Evolutionary conservation across 1,284 basidiomycete species (phyloP).

Genomic region (Trametes polyzona): DNA sequence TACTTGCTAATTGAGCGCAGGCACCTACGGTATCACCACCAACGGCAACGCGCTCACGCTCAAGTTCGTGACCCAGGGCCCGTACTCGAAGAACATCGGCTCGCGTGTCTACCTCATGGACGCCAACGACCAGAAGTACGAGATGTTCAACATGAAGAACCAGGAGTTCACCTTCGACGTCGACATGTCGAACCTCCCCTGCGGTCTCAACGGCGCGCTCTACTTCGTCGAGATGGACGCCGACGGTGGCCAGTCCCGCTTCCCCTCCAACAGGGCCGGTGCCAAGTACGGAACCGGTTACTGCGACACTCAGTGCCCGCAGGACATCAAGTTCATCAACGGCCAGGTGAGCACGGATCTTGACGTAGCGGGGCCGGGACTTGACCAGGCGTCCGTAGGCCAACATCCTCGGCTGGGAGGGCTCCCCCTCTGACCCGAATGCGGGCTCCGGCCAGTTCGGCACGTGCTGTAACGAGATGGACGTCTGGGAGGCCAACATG

Average conservation of each 20-base stretch:
- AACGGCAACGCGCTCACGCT: constrained; percentile 41
- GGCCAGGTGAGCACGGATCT: constrained; percentile 44
- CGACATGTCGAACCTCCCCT: constrained; percentile 47
- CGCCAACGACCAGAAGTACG: constrained; percentile 44
- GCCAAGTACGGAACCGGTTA: constrained; percentile 61
- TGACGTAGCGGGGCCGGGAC: constrained; percentile 31
- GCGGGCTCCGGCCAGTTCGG: constrained; percentile 47
- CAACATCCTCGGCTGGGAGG: constrained; percentile 40
- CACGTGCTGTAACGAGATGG: constrained; percentile 62
- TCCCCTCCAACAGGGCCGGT: constrained; percentile 57
- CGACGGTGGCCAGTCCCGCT: constrained; percentile 55
- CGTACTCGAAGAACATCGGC: constrained; percentile 40
- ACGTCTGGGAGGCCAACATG: constrained; percentile 62
- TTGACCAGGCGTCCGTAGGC: constrained; percentile 33
- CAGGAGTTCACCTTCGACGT: constrained; percentile 62
- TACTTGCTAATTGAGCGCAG: constrained; percentile 16
- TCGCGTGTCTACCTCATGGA: constrained; percentile 49
- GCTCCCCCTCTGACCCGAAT: constrained; percentile 36
- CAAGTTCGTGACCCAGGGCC: constrained; percentile 39
- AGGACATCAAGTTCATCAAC: constrained; percentile 60
- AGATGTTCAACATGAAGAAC: constrained; percentile 56
- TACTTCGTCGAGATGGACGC: constrained; percentile 50
- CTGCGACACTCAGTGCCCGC: constrained; percentile 62
- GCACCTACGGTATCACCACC: constrained; percentile 45
- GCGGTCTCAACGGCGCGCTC: constrained; percentile 45